Evolutionary conservation across 1,284 basidiomycete species (phyloP).

Genomic region (Wallemia ichthyophaga): DNA sequence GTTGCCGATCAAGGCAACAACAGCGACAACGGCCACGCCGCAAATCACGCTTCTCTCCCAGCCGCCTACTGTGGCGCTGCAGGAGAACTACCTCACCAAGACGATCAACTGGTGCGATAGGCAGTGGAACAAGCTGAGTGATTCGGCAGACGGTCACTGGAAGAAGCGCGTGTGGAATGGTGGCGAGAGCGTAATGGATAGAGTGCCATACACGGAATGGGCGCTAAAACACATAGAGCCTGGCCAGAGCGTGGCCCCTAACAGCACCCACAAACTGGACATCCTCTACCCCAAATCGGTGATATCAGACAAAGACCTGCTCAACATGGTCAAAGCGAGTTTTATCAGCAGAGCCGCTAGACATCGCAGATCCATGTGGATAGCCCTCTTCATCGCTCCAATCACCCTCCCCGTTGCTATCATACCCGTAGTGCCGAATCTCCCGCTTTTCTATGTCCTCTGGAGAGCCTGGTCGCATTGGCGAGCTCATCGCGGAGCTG

Average conservation of each 20-base stretch:
- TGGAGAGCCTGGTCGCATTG: slow-evolving; percentile 21
- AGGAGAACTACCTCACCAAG: background rate
- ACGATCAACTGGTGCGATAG: background rate
- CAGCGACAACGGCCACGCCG: background rate
- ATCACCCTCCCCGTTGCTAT: slow-evolving; percentile 16
- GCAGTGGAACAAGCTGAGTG: background rate
- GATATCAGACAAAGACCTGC: background rate
- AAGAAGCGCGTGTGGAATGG: background rate
- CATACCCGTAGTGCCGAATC: slow-evolving; percentile 20
- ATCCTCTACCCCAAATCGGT: background rate
- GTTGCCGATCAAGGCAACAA: background rate
- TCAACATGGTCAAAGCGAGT: background rate
- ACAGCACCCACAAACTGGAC: slow-evolving; percentile 2
- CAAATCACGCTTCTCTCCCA: background rate
- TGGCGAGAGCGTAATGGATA: background rate
- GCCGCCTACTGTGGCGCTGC: background rate
- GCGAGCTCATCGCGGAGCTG: slow-evolving; percentile 6
- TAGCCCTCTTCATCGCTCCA: background rate
- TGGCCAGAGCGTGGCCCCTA: slow-evolving; percentile 7
- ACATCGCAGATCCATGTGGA: background rate
- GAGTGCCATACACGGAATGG: slow-evolving; percentile 7
- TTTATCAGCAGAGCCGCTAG: background rate
- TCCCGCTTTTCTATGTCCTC: slow-evolving; percentile 20
- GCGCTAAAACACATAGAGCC: slow-evolving; percentile 10
- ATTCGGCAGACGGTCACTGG: background rate